A percentile compares a stretch with the other conserved stretches of the same genome.
These are phyloP conservation scores for Pyricularia sp. DNA, from an alignment of 2,329 filamentous ascomycete species.

Conservation along the genomic window DNA sequence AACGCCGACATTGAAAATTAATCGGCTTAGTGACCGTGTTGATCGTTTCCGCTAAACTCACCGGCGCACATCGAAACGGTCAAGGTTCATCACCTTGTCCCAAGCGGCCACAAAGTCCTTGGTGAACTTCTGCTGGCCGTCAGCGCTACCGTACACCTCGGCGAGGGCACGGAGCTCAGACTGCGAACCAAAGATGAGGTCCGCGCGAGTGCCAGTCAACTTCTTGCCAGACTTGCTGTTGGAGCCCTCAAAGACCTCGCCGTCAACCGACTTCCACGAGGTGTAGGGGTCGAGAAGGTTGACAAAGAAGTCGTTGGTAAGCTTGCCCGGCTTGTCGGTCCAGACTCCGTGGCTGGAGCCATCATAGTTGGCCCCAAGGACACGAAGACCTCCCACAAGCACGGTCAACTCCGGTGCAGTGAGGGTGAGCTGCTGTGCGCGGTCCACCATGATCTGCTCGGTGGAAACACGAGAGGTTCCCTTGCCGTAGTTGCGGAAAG, in stretches of 20 bases:
- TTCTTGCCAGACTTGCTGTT: conserved; percentile 63
- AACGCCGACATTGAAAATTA: not conserved
- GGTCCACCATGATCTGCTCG: conserved; percentile 65
- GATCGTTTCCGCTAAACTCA: not conserved
- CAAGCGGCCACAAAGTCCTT: conserved; percentile 63
- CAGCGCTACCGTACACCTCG: conserved; percentile 57
- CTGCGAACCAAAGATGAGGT: conserved; percentile 63
- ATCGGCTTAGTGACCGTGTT: not conserved
- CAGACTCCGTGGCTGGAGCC: conserved; percentile 59
- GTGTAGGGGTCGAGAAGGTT: conserved; percentile 63
- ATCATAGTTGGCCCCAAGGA: conserved; percentile 61
- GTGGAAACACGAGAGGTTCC: conserved; percentile 49
- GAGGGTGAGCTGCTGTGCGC: conserved; percentile 60
- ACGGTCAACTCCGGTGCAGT: conserved; percentile 62
- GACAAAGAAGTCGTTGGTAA: conserved; percentile 78
- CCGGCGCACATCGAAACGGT: conserved; percentile 50
- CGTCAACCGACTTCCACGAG: conserved; percentile 52
- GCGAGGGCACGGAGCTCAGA: conserved; percentile 61
- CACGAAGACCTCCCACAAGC: conserved; percentile 63
- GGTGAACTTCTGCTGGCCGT: conserved; percentile 54
- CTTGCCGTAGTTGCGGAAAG: conserved; percentile 71
- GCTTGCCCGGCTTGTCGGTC: conserved; percentile 55
- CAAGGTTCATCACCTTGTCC: conserved; percentile 66
- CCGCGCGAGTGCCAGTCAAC: conserved; percentile 59
- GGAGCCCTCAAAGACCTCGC: conserved; percentile 48